Evolutionary conservation across 108 stramenopile genomes (phyloP), one percentile per base, ranked within the genome.

Genomic region (Asterionellopsis glacialis): DNA sequence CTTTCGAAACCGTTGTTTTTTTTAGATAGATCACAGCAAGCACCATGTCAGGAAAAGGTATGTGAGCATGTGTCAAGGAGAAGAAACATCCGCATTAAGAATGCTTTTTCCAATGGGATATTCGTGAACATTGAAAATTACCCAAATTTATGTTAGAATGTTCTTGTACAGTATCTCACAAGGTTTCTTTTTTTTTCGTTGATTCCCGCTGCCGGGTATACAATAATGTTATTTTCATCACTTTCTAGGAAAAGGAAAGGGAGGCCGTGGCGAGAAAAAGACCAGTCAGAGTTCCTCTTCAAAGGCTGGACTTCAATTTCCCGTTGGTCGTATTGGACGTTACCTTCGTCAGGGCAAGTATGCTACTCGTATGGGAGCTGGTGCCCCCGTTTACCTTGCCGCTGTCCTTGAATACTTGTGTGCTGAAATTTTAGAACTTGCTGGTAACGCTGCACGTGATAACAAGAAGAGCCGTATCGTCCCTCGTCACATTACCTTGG

Each of bases 381-480:
- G 90, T 40, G 87, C 90, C 27, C 72, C 72, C 27, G 72, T 91
- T 40, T 88, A 88, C 82, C 83, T 91, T 23, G 85, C 84, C 18
- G 42, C 73, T 49, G 70, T 77, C 54, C 57, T 77, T 45, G 77
- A 78, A 50, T 82, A 82, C 64, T 57, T 82, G 52, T 78, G 76
- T 40, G 93, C 93, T 19, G 93, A 94, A 73, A 87, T 94, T 59
- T 60, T 94, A 73, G 93, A 94, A 69, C 66, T 94, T 48, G 83
- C 89, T 24, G 93, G 93, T 41, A 94, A 94, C 57, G 90, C 93
- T 41, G 89, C 89, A 19, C 85, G 89, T 70, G 92, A 94, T 82
- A 94, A 90, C 84, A 90, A 94, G 69, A 94, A 90, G 83, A 60
- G 64, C 47, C 83, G 87, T 41, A 94, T 90, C 72, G 73, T 89